Percentiles rank a stretch among this genome's conserved stretches.
Evolutionary conservation across 1,139 yeast genomes (phyloP).

Genomic region (Kluyveromyces sp.): DNA sequence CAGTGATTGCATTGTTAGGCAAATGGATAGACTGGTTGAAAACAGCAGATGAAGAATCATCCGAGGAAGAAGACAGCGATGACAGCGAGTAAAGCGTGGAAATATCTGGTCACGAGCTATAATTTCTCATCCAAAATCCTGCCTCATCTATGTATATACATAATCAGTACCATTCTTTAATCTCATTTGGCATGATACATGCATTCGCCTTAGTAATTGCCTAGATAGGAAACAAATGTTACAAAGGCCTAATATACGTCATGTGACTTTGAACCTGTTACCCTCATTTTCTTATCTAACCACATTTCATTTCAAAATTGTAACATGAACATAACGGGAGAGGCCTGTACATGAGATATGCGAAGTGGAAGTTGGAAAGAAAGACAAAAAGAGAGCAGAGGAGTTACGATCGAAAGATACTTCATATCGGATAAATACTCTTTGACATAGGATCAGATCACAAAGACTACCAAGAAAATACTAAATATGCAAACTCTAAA

Average conservation of each 20-base stretch:
- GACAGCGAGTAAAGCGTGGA: not conserved
- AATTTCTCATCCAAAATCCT: too few species aligned
- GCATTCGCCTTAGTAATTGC: too few species aligned
- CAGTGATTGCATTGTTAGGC: slow-evolving; percentile 49
- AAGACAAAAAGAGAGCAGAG: not conserved
- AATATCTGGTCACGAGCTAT: too few species aligned
- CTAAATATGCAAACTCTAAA: slow-evolving; percentile 71
- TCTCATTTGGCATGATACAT: too few species aligned
- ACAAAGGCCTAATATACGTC: not conserved
- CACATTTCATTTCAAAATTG: not conserved
- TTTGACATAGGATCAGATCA: not conserved
- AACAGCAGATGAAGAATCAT: slow-evolving; percentile 77
- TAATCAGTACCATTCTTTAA: too few species aligned
- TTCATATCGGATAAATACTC: too few species aligned
- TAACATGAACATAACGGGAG: not conserved
- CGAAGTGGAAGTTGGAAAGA: not conserved
- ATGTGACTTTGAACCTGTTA: not conserved
- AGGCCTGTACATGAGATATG: not conserved
- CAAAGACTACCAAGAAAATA: not conserved
- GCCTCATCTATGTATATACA: too few species aligned
- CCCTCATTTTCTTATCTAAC: slow-evolving; percentile 3
- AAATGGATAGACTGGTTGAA: slow-evolving; percentile 83
- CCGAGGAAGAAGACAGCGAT: slow-evolving; percentile 32
- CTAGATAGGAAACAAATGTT: too few species aligned
- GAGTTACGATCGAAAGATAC: too few species aligned